Evolutionary conservation across 1,284 basidiomycete species (phyloP).

Genomic region (Volvariella volvacea): DNA sequence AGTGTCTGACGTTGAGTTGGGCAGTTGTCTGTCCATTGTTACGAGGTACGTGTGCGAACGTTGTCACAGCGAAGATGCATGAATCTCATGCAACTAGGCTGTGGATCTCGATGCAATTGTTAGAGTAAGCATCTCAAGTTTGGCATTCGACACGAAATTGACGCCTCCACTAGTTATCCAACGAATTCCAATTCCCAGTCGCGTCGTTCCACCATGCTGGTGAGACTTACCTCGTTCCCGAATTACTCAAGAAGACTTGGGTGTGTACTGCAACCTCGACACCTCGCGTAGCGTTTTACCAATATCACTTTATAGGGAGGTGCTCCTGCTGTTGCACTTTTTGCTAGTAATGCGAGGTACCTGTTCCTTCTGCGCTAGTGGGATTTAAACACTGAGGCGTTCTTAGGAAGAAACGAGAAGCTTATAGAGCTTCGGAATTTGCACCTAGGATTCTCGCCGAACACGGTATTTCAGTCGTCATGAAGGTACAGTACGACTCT

Average conservation of each 20-base stretch:
- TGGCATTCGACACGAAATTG: neutral
- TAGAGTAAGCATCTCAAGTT: constrained; percentile 29
- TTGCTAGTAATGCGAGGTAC: constrained; percentile 36
- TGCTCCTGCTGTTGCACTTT: constrained; percentile 50
- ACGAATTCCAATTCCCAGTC: constrained; percentile 61
- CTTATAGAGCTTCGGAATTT: constrained; percentile 67
- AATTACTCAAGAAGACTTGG: constrained; percentile 51
- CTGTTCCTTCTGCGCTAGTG: neutral
- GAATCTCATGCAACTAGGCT: constrained; percentile 27
- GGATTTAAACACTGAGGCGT: neutral
- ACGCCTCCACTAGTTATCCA: constrained; percentile 38
- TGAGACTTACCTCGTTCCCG: constrained; percentile 57
- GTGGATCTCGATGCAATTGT: constrained; percentile 58
- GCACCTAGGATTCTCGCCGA: constrained; percentile 61
- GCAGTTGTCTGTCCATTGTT: constrained; percentile 27
- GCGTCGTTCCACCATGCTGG: constrained; percentile 64
- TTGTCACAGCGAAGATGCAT: no score
- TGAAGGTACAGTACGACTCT: constrained; percentile 36
- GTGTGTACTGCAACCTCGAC: constrained; percentile 16
- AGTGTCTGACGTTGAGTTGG: neutral
- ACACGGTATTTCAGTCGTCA: constrained; percentile 51
- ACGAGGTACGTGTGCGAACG: constrained; percentile 18
- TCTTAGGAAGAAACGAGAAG: constrained; percentile 56
- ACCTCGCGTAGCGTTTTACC: neutral
- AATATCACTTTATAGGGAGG: constrained; percentile 19